Percentiles rank a stretch among this genome's conserved stretches.
Evolutionary conservation across 2,329 filamentous ascomycete genomes (phyloP).

Genomic region (Aspergillus pseudoviridinutans): DNA sequence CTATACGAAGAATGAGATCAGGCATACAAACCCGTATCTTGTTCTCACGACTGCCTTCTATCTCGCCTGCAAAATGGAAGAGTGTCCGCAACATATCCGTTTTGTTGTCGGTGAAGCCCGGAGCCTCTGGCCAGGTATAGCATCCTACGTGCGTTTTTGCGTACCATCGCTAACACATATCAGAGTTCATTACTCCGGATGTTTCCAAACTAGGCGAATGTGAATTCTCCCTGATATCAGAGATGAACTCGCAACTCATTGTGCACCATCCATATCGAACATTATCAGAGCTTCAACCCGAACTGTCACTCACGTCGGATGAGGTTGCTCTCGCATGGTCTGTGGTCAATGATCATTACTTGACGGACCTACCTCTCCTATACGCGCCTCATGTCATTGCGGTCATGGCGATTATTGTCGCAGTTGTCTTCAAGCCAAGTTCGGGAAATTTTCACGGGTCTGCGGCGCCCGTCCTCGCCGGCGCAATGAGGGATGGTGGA

Average conservation of each 20-base stretch:
- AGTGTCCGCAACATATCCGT: conserved; percentile 92
- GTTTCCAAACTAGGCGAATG: conserved; percentile 85
- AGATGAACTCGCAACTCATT: conserved; percentile 85
- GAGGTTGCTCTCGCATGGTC: conserved; percentile 74
- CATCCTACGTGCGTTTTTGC: neutral
- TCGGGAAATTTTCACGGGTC: conserved; percentile 36
- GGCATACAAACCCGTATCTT: conserved; percentile 88
- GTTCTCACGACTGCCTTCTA: conserved; percentile 92
- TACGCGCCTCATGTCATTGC: conserved; percentile 84
- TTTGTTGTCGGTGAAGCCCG: conserved; percentile 83
- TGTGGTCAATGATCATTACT: conserved; percentile 87
- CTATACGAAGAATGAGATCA: conserved; percentile 85
- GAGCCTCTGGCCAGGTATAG: conserved; percentile 69
- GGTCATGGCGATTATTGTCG: conserved; percentile 78
- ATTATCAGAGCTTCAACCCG: conserved; percentile 64
- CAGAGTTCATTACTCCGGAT: conserved; percentile 69
- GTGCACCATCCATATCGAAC: conserved; percentile 88
- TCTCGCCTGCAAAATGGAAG: conserved; percentile 96
- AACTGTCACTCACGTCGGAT: conserved; percentile 70
- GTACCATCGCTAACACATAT: conserved; percentile 13
- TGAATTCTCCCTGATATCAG: conserved; percentile 88
- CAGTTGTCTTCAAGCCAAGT: conserved; percentile 73
- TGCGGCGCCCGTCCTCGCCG: conserved; percentile 29
- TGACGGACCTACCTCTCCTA: conserved; percentile 84
- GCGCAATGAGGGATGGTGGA: conserved; percentile 35